Evolutionary conservation across 1,284 basidiomycete species (phyloP).

Genomic region (Rhizoctonia solani): DNA sequence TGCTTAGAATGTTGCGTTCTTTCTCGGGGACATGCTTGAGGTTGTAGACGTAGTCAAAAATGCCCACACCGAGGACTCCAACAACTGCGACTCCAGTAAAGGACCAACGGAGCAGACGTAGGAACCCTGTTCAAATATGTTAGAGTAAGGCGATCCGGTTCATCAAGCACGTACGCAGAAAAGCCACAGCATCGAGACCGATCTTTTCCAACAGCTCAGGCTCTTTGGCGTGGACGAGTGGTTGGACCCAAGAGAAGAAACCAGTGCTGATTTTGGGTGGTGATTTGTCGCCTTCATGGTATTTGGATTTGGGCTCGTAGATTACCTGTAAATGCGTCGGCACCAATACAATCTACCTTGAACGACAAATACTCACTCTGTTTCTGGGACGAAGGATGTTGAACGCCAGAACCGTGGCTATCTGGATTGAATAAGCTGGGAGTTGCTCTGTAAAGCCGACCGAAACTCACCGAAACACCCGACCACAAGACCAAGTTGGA

Average conservation of each 20-base stretch:
- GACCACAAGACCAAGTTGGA: slow-evolving; percentile 79
- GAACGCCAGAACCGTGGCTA: slow-evolving; percentile 69
- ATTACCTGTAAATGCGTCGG: slow-evolving; percentile 56
- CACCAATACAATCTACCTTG: neutral
- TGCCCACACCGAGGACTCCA: slow-evolving; percentile 76
- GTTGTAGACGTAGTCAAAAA: slow-evolving; percentile 77
- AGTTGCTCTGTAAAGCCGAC: slow-evolving; percentile 9
- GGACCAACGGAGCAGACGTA: slow-evolving; percentile 81
- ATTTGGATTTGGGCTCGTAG: slow-evolving; percentile 88
- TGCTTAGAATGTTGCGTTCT: slow-evolving; percentile 64
- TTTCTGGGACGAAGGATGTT: slow-evolving; percentile 79
- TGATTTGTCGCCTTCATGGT: slow-evolving; percentile 78
- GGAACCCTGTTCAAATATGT: slow-evolving; percentile 53
- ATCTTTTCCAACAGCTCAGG: slow-evolving; percentile 87
- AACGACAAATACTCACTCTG: slow-evolving; percentile 53
- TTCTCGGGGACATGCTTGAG: slow-evolving; percentile 58
- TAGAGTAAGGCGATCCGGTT: no score
- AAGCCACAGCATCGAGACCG: slow-evolving; percentile 91
- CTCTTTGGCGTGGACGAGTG: slow-evolving; percentile 83
- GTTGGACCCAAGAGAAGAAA: slow-evolving; percentile 86
- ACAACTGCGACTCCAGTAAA: slow-evolving; percentile 71
- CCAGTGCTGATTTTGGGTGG: slow-evolving; percentile 80
- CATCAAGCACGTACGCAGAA: slow-evolving; percentile 63
- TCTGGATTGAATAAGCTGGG: slow-evolving; percentile 45
- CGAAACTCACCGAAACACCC: slow-evolving; percentile 62